These are phyloP conservation scores for Dothidotthia symphoricarpi DNA, from an alignment of 2,329 filamentous ascomycete species.

Conservation along the genomic window DNA sequence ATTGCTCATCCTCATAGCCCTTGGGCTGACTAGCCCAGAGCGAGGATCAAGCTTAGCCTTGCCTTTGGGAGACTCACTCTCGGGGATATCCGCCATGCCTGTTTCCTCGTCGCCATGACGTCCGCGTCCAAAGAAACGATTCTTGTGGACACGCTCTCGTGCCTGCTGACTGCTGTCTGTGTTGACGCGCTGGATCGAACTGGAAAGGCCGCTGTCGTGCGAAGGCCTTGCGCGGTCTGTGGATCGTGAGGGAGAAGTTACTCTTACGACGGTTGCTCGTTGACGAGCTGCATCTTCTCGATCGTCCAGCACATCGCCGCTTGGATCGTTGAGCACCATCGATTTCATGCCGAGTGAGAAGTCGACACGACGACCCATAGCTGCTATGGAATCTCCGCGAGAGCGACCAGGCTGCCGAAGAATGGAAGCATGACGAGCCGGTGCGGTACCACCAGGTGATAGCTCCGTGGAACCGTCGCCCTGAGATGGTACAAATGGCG, in stretches of 20 bases:
- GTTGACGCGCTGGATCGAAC: slow-evolving; percentile 34
- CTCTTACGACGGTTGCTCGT: slow-evolving; percentile 41
- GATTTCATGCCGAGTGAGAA: slow-evolving; percentile 68
- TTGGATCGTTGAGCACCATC: slow-evolving; percentile 57
- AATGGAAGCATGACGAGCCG: slow-evolving; percentile 51
- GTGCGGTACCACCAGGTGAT: slow-evolving; percentile 3
- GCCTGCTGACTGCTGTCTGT: slow-evolving; percentile 34
- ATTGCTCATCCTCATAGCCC: slow-evolving; percentile 26
- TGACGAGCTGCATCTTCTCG: slow-evolving; percentile 39
- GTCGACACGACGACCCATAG: slow-evolving; percentile 63
- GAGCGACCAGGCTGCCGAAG: slow-evolving; percentile 52
- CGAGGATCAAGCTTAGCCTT: slow-evolving; percentile 39
- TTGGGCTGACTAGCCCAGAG: slow-evolving; percentile 33
- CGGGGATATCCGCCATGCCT: slow-evolving; percentile 51
- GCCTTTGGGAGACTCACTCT: slow-evolving; percentile 24
- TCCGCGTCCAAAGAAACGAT: slow-evolving; percentile 61
- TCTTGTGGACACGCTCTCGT: slow-evolving; percentile 51
- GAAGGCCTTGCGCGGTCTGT: slow-evolving; percentile 29
- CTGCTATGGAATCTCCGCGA: slow-evolving; percentile 57
- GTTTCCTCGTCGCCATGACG: slow-evolving; percentile 43
- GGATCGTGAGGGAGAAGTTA: slow-evolving; percentile 40
- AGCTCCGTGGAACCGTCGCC: slow-evolving; percentile 15
- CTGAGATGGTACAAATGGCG: slow-evolving; percentile 44
- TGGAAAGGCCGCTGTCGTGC: slow-evolving; percentile 37
- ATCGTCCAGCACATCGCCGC: slow-evolving; percentile 65